Conservation (phyloP, 2,329 filamentous ascomycete genomes). For the Blumeria hordei region DNA sequence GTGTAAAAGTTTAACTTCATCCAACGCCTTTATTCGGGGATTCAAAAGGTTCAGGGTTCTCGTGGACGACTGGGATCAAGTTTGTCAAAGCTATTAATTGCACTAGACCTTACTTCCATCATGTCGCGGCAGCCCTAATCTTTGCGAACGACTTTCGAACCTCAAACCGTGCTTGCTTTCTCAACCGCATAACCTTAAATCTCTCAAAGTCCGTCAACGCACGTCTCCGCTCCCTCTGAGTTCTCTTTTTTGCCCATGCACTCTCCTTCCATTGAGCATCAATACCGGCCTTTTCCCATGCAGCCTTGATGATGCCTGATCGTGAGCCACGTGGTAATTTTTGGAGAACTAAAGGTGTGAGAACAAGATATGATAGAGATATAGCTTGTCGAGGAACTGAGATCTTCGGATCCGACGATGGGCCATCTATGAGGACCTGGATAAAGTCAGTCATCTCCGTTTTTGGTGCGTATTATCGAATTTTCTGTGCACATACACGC, state of each 20-base stretch:
- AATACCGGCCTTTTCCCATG: conserved; percentile 78
- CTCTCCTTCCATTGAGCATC: conserved; percentile 82
- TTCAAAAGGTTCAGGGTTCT: no score
- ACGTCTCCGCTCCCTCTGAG: conserved; percentile 65
- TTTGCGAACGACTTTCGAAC: conserved; percentile 90
- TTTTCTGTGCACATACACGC: conserved; percentile 52
- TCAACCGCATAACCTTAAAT: conserved; percentile 98
- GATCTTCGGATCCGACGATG: conserved; percentile 55
- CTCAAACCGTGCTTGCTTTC: conserved; percentile 98
- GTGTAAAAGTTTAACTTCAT: no score
- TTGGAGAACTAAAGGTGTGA: conserved; percentile 72
- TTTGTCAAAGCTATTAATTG: no score
- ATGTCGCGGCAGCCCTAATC: conserved; percentile 61
- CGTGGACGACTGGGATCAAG: no score
- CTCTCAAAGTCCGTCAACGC: conserved; percentile 94
- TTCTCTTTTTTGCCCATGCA: conserved; percentile 85
- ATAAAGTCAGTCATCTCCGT: conserved; percentile 11
- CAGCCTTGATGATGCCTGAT: conserved; percentile 58
- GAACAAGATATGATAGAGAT: conserved; percentile 57
- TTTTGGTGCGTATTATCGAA: background rate
- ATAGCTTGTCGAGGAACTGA: conserved; percentile 72
- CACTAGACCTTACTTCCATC: conserved; percentile 5
- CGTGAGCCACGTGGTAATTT: conserved; percentile 70
- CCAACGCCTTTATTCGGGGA: no score
- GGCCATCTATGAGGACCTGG: conserved; percentile 90